Base-by-base conservation (phyloP, 1,284 basidiomycete species). In the Fomitopsis betulina region DNA sequence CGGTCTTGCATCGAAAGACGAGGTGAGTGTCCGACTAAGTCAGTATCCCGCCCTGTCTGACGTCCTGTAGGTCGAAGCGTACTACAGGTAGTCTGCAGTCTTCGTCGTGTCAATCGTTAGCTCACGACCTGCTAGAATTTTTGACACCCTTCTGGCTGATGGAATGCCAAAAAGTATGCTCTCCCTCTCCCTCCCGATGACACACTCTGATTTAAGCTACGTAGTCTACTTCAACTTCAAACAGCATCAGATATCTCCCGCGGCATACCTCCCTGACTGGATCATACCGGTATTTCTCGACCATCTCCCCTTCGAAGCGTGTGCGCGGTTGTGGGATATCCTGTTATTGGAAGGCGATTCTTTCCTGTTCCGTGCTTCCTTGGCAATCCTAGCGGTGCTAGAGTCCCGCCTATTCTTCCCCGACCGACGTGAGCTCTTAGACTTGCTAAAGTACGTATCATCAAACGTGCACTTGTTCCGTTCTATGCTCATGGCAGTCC, bases 191-290 rank as follows among this genome's bases (percentile, higher is more conserved):
- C 13, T 12, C 8, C 13, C 35, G 3, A 15, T 37, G 35, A 3
- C 13, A 15, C 13, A 3, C 13, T 37, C 35, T 37, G 35, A 37
- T 37, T 15, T 3, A 37, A 37, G 12, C 8, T 37, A 37, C 13
- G 35, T 54, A 93, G 93, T 95, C 65, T 96, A 93, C 72, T 95
- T 95, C 74, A 96, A 96, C 75, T 96, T 96, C 76, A 95, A 96
- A 70, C 91, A 94, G 68, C 89, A 93, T 70, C 89, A 93, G 62
- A 84, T 94, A 65, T 87, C 91, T 1, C 92, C 93, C 2, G 76
- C 84, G 0, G 79, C 85, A 17, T 94, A 94, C 74, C 77, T 94
- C 17, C 83, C 80, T 1, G 84, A 86, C 60, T 97, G 94, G 90
- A 73, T 98, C 49, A 73, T 90, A 50, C 86, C 93, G 0, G 73